Evolutionary conservation across 257 asterid species (phyloP).

Genomic region (Jasminum sambac): DNA sequence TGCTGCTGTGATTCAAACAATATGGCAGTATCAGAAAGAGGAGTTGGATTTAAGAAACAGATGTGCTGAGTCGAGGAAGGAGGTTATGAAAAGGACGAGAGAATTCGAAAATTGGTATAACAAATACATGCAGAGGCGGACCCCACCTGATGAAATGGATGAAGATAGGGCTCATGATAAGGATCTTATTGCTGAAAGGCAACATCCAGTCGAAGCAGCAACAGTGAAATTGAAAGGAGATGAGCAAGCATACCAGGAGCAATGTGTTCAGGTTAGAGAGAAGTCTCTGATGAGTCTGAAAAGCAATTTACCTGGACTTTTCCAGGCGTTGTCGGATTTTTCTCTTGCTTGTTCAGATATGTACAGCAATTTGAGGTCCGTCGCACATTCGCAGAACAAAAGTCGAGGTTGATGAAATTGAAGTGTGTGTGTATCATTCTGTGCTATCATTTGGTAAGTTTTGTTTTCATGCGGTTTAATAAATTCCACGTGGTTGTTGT

Average conservation of each 20-base stretch:
- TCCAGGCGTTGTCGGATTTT: slow-evolving; percentile 60
- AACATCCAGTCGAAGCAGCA: slow-evolving; percentile 50
- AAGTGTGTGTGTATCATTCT: background rate
- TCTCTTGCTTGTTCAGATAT: slow-evolving; percentile 85
- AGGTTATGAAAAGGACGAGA: slow-evolving; percentile 51
- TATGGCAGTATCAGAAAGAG: slow-evolving; percentile 72
- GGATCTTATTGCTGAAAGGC: slow-evolving; percentile 48
- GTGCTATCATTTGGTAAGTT: slow-evolving; percentile 12
- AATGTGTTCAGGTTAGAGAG: slow-evolving; percentile 75
- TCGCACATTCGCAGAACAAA: slow-evolving; percentile 38
- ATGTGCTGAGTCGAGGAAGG: slow-evolving; percentile 70
- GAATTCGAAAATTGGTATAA: slow-evolving; percentile 77
- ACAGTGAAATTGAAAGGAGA: slow-evolving; percentile 64
- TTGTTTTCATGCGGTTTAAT: slow-evolving; percentile 16
- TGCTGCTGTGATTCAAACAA: slow-evolving; percentile 62
- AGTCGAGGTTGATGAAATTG: slow-evolving; percentile 28
- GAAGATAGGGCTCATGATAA: slow-evolving; percentile 46
- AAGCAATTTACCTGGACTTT: slow-evolving; percentile 77
- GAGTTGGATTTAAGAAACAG: slow-evolving; percentile 72
- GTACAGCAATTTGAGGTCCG: slow-evolving; percentile 63
- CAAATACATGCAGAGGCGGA: slow-evolving; percentile 63
- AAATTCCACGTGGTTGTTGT: slow-evolving; percentile 24
- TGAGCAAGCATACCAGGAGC: slow-evolving; percentile 63
- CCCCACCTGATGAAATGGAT: slow-evolving; percentile 67
- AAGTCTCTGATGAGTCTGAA: slow-evolving; percentile 72